These are phyloP conservation scores for Aspergillus caelatus DNA, from an alignment of 2,329 filamentous ascomycete species.

Conservation along the genomic window DNA sequence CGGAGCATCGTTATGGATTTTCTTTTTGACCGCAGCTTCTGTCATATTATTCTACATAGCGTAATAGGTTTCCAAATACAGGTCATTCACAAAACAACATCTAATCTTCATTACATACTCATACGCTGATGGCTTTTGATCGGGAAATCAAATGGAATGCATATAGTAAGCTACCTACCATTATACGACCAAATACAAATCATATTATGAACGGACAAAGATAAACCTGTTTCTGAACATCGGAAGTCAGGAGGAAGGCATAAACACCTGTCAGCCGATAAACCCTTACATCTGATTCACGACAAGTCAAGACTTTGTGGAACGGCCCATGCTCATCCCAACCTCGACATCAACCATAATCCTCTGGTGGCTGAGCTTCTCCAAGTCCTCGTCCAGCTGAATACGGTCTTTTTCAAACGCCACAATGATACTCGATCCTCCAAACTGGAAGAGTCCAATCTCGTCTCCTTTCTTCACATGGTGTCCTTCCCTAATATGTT, in stretches of 20 bases:
- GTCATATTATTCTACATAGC: too few species aligned
- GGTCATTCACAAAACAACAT: too few species aligned
- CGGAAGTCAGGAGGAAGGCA: neutral
- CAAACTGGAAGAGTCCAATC: constrained; percentile 46
- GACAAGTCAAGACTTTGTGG: neutral
- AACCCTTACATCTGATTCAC: neutral
- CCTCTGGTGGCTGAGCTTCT: constrained; percentile 33
- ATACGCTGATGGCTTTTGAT: too few species aligned
- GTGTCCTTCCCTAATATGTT: constrained; percentile 34
- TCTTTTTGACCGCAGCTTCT: too few species aligned
- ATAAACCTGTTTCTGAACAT: too few species aligned
- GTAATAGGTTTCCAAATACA: too few species aligned
- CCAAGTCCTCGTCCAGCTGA: constrained; percentile 43
- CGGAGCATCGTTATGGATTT: too few species aligned
- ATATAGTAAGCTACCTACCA: too few species aligned
- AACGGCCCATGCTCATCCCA: constrained; percentile 41
- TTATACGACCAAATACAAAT: too few species aligned
- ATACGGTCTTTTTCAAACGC: constrained; percentile 43
- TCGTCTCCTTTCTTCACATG: constrained; percentile 46
- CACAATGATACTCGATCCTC: constrained; percentile 46
- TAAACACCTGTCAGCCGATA: neutral
- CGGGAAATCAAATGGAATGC: too few species aligned
- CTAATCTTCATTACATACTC: too few species aligned
- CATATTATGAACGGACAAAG: too few species aligned
- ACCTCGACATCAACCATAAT: constrained; percentile 44